Base-by-base conservation (phyloP, 345 rosid genomes). In the Eucalyptus pauciflora region DNA sequence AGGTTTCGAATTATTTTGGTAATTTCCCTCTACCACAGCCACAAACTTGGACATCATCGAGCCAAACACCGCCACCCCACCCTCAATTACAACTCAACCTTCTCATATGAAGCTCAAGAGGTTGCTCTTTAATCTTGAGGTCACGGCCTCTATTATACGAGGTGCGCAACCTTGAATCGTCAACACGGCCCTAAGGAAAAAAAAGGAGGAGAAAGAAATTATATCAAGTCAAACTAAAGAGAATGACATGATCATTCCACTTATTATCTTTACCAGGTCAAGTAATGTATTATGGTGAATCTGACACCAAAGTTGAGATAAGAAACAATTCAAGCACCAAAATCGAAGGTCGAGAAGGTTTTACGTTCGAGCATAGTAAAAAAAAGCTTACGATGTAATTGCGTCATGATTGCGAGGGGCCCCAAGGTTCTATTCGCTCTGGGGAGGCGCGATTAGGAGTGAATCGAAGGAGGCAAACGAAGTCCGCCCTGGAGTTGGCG, bases 221-320 rank as follows among this genome's bases (percentile, higher is more conserved):
- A 67, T 33, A 0, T 0, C 1, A 2, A 69, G 80, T 4, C 2
- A 17, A 20, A 37, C 7, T 10, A 18, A 76, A 76, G 83, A 41
- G 48, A 37, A 71, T 6, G 8, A 37, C 14, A 12, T 0, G 13
- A 33, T 33, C 1, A 43, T 18, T 33, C 2, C 13, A 9, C 7
- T 9, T 22, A 16, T 33, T 17, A 9, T 22, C 7, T 10, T 37
- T 69, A 69, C 1, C 0, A 1, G 4, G 27, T 71, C 81, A 10
- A 22, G 0, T 0, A 22, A 5, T 5, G 0, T 5, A 18, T 33
- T 9, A 7, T 4, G 1, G 12, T 37, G 11, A 64, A 64, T 14
- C 0, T 0, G 1, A 15, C 20, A 7, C 2, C 0, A 15, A 64
- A 17, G 25, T 52, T 3, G 25, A 18, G 58, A 52, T 52, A 18